Conservation (phyloP, 306 rosid species). For the Hippophae gyantsensis region DNA sequence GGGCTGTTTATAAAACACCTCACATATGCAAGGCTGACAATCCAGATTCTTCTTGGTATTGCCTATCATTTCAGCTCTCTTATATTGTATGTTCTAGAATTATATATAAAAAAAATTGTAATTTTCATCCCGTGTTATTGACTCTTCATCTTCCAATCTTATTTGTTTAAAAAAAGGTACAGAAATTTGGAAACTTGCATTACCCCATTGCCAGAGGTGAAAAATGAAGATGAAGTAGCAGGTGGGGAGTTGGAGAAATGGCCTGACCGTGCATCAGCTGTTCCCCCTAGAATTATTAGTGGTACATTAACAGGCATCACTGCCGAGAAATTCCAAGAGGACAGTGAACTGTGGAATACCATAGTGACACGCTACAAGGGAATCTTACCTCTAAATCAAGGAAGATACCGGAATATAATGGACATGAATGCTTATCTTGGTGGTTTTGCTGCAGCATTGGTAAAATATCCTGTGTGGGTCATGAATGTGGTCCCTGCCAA, state of each 20-base stretch:
- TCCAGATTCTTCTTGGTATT: conserved; percentile 70
- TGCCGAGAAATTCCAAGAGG: conserved; percentile 47
- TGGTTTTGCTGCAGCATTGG: conserved; percentile 67
- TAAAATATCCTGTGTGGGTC: conserved; percentile 74
- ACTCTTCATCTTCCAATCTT: background rate
- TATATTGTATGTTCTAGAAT: background rate
- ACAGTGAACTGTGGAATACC: conserved; percentile 60
- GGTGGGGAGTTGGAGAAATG: conserved; percentile 83
- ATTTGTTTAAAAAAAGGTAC: conserved; percentile 43
- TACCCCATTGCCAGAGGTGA: conserved; percentile 70
- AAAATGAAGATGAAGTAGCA: conserved; percentile 36
- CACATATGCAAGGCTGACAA: conserved; percentile 71
- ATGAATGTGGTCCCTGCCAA: conserved; percentile 80
- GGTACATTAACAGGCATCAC: conserved; percentile 55
- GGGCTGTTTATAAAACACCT: conserved; percentile 50
- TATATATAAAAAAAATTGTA: too few species aligned
- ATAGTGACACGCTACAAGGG: conserved; percentile 55
- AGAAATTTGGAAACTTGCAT: conserved; percentile 71
- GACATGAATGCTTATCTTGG: conserved; percentile 95
- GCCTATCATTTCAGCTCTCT: background rate
- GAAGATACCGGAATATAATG: conserved; percentile 62
- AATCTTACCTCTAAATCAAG: conserved; percentile 46
- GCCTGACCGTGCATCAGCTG: conserved; percentile 72
- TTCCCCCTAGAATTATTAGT: conserved; percentile 72
- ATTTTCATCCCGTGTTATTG: background rate